A percentile compares a stretch with the other conserved stretches of the same genome.
These are phyloP conservation scores for Phytopythium chamaehyphon DNA, from an alignment of 352 stramenopile genomes.

Conservation along the genomic window DNA sequence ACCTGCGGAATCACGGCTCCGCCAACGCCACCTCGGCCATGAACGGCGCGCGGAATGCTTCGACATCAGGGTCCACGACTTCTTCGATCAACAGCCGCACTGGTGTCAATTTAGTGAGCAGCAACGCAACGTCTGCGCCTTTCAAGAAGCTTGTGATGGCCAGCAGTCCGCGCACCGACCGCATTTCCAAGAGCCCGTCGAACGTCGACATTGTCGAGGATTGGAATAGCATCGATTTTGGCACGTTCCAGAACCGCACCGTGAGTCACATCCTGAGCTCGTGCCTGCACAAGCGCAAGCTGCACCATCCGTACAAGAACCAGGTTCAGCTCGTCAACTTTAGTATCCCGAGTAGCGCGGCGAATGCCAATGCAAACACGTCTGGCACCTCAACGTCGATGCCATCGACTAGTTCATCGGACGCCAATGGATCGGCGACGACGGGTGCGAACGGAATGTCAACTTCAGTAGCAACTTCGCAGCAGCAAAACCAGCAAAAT, in stretches of 20 bases:
- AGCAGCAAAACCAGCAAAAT: constrained; percentile 13
- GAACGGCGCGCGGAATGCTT: too few species aligned
- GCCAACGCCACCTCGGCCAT: too few species aligned
- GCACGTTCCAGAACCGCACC: constrained; percentile 79
- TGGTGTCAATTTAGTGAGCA: constrained; percentile 14
- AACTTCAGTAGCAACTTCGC: constrained; percentile 3
- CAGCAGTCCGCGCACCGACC: constrained; percentile 45
- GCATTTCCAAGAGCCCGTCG: constrained; percentile 56
- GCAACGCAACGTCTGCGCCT: constrained; percentile 8
- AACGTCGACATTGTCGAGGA: constrained; percentile 79
- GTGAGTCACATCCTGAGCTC: constrained; percentile 83
- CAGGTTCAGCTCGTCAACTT: constrained; percentile 83
- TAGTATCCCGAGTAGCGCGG: constrained; percentile 36
- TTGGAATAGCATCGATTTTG: constrained; percentile 75
- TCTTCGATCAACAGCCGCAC: constrained; percentile 11
- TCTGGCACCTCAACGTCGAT: neutral
- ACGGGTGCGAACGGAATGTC: constrained; percentile 4
- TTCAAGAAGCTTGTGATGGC: constrained; percentile 39
- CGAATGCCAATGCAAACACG: neutral
- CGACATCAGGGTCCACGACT: constrained; percentile 3
- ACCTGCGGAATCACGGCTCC: neutral
- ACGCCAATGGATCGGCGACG: neutral
- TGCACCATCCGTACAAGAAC: constrained; percentile 84
- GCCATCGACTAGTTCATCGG: too few species aligned
- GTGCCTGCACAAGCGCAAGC: constrained; percentile 77